These are phyloP conservation scores for Elongisporangium undulatum DNA, from an alignment of 352 stramenopile genomes.

Conservation along the genomic window DNA sequence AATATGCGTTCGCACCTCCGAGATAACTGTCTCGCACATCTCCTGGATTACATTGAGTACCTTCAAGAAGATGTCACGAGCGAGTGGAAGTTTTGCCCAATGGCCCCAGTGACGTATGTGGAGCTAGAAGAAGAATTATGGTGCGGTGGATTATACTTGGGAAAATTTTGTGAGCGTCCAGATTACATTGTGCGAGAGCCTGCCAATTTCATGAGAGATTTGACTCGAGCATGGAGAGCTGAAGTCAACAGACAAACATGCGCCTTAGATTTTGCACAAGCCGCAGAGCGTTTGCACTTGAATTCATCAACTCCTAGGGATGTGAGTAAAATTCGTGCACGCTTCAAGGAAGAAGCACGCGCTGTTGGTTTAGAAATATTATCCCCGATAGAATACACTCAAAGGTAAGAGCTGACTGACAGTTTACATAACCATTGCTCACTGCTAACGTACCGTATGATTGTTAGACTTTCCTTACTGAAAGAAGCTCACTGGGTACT, in stretches of 20 bases:
- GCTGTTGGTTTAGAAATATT: constrained; percentile 24
- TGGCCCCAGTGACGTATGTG: constrained; percentile 88
- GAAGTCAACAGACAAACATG: constrained; percentile 42
- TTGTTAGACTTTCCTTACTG: constrained; percentile 31
- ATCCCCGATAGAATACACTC: constrained; percentile 19
- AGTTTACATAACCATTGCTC: not conserved
- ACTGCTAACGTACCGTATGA: not conserved
- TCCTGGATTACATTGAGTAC: constrained; percentile 89
- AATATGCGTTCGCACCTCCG: constrained; percentile 90
- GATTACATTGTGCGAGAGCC: constrained; percentile 85
- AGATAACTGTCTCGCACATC: constrained; percentile 83
- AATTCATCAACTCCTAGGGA: constrained; percentile 3
- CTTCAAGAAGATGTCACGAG: constrained; percentile 86
- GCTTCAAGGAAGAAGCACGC: constrained; percentile 52
- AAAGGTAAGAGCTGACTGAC: constrained; percentile 26
- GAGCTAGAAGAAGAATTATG: constrained; percentile 91
- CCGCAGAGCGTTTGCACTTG: constrained; percentile 34
- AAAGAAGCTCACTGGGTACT: constrained; percentile 65
- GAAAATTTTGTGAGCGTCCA: constrained; percentile 86
- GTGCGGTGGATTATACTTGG: constrained; percentile 93
- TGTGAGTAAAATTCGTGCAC: constrained; percentile 32
- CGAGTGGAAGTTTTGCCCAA: constrained; percentile 90
- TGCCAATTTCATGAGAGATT: constrained; percentile 77
- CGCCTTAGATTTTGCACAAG: constrained; percentile 29
- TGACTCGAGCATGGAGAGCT: constrained; percentile 76